Percentiles rank a stretch among this genome's conserved stretches.
Conservation (phyloP, 2,329 filamentous ascomycete genomes). For the Epichloe coenophiala region DNA sequence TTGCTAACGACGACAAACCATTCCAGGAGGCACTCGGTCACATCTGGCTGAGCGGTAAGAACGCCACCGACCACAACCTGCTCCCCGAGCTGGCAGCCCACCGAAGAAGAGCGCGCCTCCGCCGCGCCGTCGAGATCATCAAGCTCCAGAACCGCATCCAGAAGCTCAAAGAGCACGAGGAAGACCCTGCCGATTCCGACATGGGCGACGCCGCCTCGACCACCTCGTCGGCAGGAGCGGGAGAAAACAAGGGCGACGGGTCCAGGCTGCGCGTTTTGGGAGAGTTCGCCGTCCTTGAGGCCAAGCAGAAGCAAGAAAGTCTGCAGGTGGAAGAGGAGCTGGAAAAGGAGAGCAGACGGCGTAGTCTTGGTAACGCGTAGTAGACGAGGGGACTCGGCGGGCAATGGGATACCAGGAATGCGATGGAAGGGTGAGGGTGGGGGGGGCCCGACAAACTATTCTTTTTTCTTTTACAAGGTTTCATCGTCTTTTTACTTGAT, state of each 20-base stretch:
- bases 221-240: constrained; percentile 48
- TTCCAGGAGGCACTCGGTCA: constrained; percentile 62
- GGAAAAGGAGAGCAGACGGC: constrained; percentile 32
- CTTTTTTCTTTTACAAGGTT: neutral
- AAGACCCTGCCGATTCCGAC: constrained; percentile 62
- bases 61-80: constrained; percentile 89
- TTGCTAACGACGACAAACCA: neutral
- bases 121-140: constrained; percentile 88
- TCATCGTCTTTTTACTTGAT: neutral
- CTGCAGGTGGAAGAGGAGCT: constrained; percentile 51
- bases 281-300: constrained; percentile 11
- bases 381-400: neutral
- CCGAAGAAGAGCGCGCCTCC: constrained; percentile 83
- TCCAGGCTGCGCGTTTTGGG: constrained; percentile 8
- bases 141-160: constrained; percentile 95
- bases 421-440: neutral
- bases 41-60: constrained; percentile 82
- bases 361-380: constrained; percentile 13
- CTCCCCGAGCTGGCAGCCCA: constrained; percentile 82
- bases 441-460: neutral
- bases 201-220: constrained; percentile 42
- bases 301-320: constrained; percentile 63
- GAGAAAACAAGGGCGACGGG: constrained; percentile 3
- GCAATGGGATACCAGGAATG: neutral
- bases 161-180: constrained; percentile 82